phyloP scores from a whole-genome alignment of 768 basidiomycete genomes.

The Erythrobasidium yunnanense region DNA sequence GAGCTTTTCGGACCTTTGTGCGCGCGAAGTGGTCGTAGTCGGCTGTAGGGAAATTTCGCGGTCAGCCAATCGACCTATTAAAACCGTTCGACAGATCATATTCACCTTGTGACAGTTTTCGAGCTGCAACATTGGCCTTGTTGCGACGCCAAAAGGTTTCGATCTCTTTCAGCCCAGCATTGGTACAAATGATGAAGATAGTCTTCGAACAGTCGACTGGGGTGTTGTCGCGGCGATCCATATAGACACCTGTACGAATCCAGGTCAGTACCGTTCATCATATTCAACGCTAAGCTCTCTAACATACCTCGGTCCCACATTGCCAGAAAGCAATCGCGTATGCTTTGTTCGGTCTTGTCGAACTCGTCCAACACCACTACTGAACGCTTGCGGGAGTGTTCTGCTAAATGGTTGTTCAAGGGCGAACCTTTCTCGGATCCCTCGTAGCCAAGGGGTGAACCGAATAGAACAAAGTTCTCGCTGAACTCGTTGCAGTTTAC shows the following conservation, averaged over 20 bases:
- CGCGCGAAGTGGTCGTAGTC: neutral
- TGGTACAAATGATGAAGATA: neutral
- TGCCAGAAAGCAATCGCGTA: neutral
- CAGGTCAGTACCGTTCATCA: neutral
- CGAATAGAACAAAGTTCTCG: neutral
- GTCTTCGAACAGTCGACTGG: neutral
- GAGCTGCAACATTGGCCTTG: neutral
- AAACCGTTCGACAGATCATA: neutral
- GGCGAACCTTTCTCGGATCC: neutral
- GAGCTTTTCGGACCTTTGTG: neutral
- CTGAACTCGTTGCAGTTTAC: neutral
- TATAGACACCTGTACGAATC: neutral
- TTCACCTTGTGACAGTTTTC: neutral
- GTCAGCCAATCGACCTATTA: neutral
- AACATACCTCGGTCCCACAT: neutral
- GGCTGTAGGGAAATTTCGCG: neutral
- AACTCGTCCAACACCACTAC: neutral
- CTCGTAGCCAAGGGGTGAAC: neutral
- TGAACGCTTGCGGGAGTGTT: neutral
- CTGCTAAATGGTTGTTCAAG: neutral
- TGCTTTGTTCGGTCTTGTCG: neutral
- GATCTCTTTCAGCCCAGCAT: neutral
- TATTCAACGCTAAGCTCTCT: neutral
- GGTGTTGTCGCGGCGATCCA: neutral
- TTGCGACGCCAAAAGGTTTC: neutral